Evolutionary conservation across 1,139 yeast genomes (phyloP).

Genomic region (Saccharomyces hybrid): DNA sequence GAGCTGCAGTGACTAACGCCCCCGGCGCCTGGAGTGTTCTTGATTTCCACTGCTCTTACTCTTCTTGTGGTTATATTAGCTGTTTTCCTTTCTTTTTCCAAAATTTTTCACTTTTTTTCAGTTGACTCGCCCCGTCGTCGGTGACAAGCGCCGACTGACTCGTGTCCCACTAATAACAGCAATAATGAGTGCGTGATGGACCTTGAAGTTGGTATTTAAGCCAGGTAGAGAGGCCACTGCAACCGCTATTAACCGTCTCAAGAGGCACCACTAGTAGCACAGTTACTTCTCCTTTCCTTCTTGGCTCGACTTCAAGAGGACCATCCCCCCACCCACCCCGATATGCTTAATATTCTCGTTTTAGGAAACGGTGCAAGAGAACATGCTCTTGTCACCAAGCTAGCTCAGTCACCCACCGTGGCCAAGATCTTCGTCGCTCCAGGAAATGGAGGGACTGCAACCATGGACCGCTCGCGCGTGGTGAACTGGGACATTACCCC

Average conservation of each 20-base stretch:
- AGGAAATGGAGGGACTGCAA: constrained; percentile 89
- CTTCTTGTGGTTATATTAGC: too few species aligned
- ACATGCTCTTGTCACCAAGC: constrained; percentile 92
- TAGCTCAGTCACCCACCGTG: constrained; percentile 70
- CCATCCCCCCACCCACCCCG: background rate
- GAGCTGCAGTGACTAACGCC: too few species aligned
- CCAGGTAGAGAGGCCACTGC: background rate
- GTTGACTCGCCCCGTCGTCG: background rate
- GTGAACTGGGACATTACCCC: constrained; percentile 45
- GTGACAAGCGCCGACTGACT: background rate
- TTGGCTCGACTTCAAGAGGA: background rate
- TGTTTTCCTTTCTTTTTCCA: background rate
- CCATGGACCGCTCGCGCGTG: constrained; percentile 44
- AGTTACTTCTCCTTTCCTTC: background rate
- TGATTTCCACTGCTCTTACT: background rate
- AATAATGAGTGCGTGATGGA: background rate
- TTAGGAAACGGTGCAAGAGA: constrained; percentile 99
- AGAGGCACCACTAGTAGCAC: background rate
- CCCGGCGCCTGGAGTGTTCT: too few species aligned
- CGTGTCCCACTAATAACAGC: background rate
- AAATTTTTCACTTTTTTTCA: background rate
- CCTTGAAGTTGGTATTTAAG: background rate
- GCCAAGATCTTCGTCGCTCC: constrained; percentile 82
- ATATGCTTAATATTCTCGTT: constrained; percentile 56
- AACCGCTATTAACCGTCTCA: background rate